Base-by-base conservation (phyloP, 352 stramenopile genomes). In the Phytophthora capsici region DNA sequence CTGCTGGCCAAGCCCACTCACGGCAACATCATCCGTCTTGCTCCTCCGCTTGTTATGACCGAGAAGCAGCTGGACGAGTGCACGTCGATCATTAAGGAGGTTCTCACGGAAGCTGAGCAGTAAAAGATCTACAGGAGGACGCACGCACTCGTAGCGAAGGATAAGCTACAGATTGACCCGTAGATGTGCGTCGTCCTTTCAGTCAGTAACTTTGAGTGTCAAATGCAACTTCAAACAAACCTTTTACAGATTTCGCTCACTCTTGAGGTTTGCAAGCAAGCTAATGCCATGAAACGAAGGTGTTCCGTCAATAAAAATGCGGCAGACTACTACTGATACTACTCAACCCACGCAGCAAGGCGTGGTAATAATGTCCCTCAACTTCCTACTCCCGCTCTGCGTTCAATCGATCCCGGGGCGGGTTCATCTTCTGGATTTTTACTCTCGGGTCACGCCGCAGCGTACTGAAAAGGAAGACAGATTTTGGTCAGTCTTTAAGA, bases 1-100 rank as follows among this genome's bases (percentile, higher is more conserved):
- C 73, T 99, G 30, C 81, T 99, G 25, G 98, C 98, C 47, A 99
- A 99, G 82, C 98, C 97, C 14, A 99, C 98, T 41, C 98, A 99
- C 73, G 96, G 94, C 63, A 98, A 99, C 81, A 98, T 99, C 74
- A 99, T 99, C 75, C 93, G 97, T 41, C 94, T 99, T 47, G 96
- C 97, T 28, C 97, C 97, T 19, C 96, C 96, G 36, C 86, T 99
- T 48, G 97, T 92, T 46, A 99, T 99, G 76, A 98, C 82, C 19
- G 89, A 98, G 67, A 72, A 77, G 32, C 82, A 98, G 79, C 90
- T 98, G 65, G 89, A 98, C 66, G 75, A 98, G 71, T 98, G 94
- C 80, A 91, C 83, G 19, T 67, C 66, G 20, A 95, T 95, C 53
- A 86, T 95, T 73, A 89, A 92, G 77, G 65, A 88, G 51, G 84